Base-by-base conservation (phyloP, 495 filamentous ascomycete genomes). In the Oidiodendron maius region DNA sequence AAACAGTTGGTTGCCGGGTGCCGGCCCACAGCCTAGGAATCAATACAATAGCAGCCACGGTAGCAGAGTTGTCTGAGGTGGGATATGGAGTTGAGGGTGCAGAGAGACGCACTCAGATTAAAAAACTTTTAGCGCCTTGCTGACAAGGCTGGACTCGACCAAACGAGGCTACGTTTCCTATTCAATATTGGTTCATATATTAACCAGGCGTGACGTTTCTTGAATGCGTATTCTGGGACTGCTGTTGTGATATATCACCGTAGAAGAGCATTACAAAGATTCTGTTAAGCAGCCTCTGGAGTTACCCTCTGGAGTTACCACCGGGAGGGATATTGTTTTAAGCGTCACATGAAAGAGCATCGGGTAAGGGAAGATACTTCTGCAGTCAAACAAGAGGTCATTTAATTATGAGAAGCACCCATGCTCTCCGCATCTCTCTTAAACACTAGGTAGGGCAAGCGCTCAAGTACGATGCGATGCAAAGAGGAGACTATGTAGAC, bases 401-500 rank as follows among this genome's bases (percentile, higher is more conserved):
- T 58, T 53, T 32, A 20, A 55, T 55, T 55, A 55, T 38, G 47
- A 42, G 48, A 36, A 43, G n/a, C n/a, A n/a, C n/a, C 44, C 49
- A 50, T 55, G 48, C 51, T 46, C 40, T 23, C 40, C 13, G n/a
- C 35, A 25, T 42, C 26, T 25, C 18, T 39, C 28, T 48, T 45
- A 48, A 53, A 42, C 44, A 46, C 34, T 15, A 51, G n/a, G n/a
- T n/a, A n/a, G 15, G 17, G 11, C 38, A 39, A 15, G 48, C 48
- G 51, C 56, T 55, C 43, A 59, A 59, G 28, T 50, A 59, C 44
- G 47, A 57, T 57, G 41, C 46, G 40, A 51, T 50, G 41, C 36
- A 34, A 41, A 22, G 41, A 37, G 38, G 36, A 52, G 30, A 20
- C 40, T n/a, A n/a, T n/a, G n/a, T n/a, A n/a, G n/a, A n/a, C n/a